Evolutionary conservation across 192 early-diverging fungal genomes (phyloP), one percentile per base, ranked within the genome.

Genomic region (Coemansia sp.): DNA sequence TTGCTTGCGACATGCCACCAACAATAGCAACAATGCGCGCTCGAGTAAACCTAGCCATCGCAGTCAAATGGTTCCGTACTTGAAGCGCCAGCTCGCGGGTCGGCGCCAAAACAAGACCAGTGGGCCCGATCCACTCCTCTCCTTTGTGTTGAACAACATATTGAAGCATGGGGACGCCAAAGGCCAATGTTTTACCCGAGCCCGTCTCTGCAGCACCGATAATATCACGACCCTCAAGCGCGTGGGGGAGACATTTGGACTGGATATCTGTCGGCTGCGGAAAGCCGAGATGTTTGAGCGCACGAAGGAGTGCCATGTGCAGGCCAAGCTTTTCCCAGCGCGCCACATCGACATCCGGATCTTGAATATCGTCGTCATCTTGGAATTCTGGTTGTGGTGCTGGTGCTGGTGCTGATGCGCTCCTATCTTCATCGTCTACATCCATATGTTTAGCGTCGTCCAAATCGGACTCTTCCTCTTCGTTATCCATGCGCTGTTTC

Each of bases 51-150:
- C 70, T 62, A 3, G 87, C 65, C 65, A 89, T 84, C 2, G 76
- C 77, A 26, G 53, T 68, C 69, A 99, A 76, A 63, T 97, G 94
- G 43, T 98, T 89, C 67, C 86, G 89, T 51, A 99, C 90, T 85
- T 99, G 97, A 20, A 97, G 89, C 0, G 97, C 95, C 82, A 99
- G 85, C 82, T 99, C 97, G 60, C 97, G 88, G 3, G 97, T 99
- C 0, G 97, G 97, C 0, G 94, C 88, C 65, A 99, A 74, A 39
- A 99, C 88, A 26, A 99, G 82, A 0, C 86, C 97, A 39, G 65
- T 52, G 14, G 64, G 73, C 21, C 64, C 55, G 41, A 59, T 23
- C 69, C 75, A 79, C 48, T 60, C 41, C 77, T 77, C 15, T 53
- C 24, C 51, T 39, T 41, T 62, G 55, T 88, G 68, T 15, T 85